Percentiles rank a stretch among this genome's conserved stretches.
These are phyloP conservation scores for Ogataea sp. DNA, from an alignment of 805 yeast genomes.

Conservation along the genomic window DNA sequence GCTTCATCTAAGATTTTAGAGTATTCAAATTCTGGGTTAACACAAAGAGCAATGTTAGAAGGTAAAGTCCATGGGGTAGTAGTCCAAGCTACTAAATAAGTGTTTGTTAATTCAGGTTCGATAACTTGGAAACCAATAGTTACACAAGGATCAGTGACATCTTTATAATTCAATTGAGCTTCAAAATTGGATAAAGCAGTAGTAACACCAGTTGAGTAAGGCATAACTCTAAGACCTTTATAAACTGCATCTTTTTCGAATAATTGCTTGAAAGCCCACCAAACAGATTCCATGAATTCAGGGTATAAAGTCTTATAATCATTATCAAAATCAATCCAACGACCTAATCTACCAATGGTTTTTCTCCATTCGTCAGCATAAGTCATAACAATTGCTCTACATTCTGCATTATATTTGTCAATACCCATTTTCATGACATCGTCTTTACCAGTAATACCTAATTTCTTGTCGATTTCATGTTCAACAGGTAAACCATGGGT, in stretches of 20 bases:
- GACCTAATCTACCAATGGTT: slow-evolving; percentile 89
- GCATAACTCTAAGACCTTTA: slow-evolving; percentile 97
- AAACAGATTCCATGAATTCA: slow-evolving; percentile 92
- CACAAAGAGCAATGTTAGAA: slow-evolving; percentile 86
- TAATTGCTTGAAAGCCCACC: slow-evolving; percentile 97
- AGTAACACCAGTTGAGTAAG: slow-evolving; percentile 94
- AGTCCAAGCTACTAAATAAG: slow-evolving; percentile 93
- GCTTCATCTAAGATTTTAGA: slow-evolving; percentile 89
- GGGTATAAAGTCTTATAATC: slow-evolving; percentile 97
- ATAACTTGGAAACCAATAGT: slow-evolving; percentile 80
- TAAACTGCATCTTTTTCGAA: slow-evolving; percentile 83
- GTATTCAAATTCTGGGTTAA: slow-evolving; percentile 84
- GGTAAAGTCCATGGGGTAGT: slow-evolving; percentile 99
- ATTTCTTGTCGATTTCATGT: slow-evolving; percentile 96
- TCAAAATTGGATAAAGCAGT: slow-evolving; percentile 96
- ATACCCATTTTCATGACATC: slow-evolving; percentile 94
- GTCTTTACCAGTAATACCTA: slow-evolving; percentile 86
- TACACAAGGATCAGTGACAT: slow-evolving; percentile 94
- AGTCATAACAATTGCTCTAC: slow-evolving; percentile 96
- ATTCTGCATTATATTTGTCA: slow-evolving; percentile 87
- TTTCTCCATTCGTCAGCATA: slow-evolving; percentile 93
- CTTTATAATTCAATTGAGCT: slow-evolving; percentile 97
- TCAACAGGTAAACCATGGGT: slow-evolving; percentile 99
- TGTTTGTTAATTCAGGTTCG: slow-evolving; percentile 63
- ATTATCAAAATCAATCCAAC: slow-evolving; percentile 99